These are phyloP conservation scores for Sporothrix protearum DNA, from an alignment of 2,329 filamentous ascomycete genomes.

Conservation along the genomic window DNA sequence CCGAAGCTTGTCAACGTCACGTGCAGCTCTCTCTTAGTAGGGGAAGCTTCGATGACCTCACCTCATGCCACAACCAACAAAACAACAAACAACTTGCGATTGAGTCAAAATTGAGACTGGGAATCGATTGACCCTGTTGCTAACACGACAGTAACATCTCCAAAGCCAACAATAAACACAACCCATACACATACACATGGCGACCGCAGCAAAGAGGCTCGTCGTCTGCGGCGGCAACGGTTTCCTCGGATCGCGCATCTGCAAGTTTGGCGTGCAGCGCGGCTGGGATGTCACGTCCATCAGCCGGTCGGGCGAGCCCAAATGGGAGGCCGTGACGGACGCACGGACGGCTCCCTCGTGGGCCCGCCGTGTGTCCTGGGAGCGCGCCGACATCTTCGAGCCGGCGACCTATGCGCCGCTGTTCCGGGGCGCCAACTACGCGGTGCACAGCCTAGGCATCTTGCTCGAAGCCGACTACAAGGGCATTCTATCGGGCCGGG, in stretches of 20 bases:
- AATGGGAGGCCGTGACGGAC: slow-evolving; percentile 76
- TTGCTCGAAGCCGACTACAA: slow-evolving; percentile 98
- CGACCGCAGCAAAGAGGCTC: slow-evolving; percentile 65
- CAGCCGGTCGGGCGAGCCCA: slow-evolving; percentile 85
- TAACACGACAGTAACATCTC: neutral
- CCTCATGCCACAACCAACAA: slow-evolving; percentile 8
- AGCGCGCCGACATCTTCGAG: slow-evolving; percentile 79
- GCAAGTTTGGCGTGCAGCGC: slow-evolving; percentile 77
- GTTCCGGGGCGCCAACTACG: slow-evolving; percentile 72
- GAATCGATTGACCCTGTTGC: neutral
- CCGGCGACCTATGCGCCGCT: slow-evolving; percentile 75
- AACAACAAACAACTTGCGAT: neutral
- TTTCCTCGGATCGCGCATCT: slow-evolving; percentile 85
- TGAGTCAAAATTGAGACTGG: neutral
- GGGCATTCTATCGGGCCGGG: slow-evolving; percentile 76
- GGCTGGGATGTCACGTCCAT: slow-evolving; percentile 93
- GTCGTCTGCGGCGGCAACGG: slow-evolving; percentile 93
- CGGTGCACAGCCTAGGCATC: slow-evolving; percentile 95
- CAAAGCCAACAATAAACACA: neutral
- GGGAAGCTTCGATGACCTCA: slow-evolving; percentile 16
- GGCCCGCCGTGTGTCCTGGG: slow-evolving; percentile 81
- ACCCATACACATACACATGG: slow-evolving; percentile 38
- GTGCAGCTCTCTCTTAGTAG: slow-evolving; percentile 18
- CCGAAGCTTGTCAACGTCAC: neutral
- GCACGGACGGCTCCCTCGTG: slow-evolving; percentile 69